phyloP scores from a whole-genome alignment of 768 basidiomycete species.

The Cubamyces sp. region DNA sequence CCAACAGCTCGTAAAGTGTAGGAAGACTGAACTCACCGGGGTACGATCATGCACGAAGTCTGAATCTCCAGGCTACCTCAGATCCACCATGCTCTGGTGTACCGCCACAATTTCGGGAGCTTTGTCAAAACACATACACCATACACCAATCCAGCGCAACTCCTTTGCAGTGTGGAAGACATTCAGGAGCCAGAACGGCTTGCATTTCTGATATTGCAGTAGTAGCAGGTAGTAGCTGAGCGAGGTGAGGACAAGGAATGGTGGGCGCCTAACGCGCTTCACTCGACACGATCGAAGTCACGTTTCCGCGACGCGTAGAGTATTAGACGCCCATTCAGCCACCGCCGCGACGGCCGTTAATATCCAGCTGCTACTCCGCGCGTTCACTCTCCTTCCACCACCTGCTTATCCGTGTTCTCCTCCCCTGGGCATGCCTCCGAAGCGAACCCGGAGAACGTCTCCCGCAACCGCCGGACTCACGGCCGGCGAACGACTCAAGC shows the following conservation, averaged over 20 bases:
- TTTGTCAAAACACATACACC: no score
- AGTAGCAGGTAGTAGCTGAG: background rate
- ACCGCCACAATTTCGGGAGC: no score
- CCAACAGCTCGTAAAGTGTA: no score
- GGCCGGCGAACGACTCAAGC: slow-evolving; percentile 66
- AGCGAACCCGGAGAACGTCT: slow-evolving; percentile 32
- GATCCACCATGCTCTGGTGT: no score
- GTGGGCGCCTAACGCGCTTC: background rate
- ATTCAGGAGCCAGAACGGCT: no score
- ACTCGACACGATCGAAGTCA: slow-evolving; percentile 14
- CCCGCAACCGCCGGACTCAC: slow-evolving; percentile 46
- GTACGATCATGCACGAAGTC: no score
- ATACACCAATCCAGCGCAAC: no score
- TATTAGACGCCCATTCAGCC: slow-evolving; percentile 19
- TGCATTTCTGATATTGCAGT: no score
- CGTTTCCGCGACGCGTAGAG: slow-evolving; percentile 24
- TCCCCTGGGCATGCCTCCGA: slow-evolving; percentile 30
- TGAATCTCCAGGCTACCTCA: no score
- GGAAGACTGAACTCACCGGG: no score
- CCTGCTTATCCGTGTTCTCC: background rate
- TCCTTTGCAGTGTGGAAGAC: no score
- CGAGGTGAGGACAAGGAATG: background rate
- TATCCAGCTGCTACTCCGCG: background rate
- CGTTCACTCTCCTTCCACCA: background rate
- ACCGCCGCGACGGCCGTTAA: slow-evolving; percentile 15